phyloP scores from a whole-genome alignment of 106 monocot species.

The Allium cepa region DNA sequence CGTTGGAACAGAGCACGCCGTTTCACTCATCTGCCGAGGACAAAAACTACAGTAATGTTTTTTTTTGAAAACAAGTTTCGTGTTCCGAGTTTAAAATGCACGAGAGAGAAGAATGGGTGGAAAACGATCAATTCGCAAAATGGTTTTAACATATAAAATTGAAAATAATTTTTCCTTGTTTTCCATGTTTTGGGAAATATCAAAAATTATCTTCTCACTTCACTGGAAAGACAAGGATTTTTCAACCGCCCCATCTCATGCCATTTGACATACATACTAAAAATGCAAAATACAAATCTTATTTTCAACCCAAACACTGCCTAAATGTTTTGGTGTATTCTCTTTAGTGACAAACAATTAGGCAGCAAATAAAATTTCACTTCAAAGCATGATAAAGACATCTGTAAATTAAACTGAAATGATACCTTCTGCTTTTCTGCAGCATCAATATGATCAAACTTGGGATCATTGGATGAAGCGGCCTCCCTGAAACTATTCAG shows the following conservation, averaged over 20 bases:
- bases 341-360: too few relatives aligned
- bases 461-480: conserved; percentile 67
- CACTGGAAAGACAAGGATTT: neutral
- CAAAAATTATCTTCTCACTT: neutral
- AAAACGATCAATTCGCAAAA: neutral
- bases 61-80: too few relatives aligned
- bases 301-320: neutral
- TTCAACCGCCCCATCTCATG: neutral
- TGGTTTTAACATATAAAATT: neutral
- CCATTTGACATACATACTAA: neutral
- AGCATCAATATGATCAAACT: conserved; percentile 90
- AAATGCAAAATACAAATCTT: neutral
- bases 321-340: too few relatives aligned
- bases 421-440: conserved; percentile 89
- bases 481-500: conserved; percentile 78
- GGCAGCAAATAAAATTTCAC: neutral
- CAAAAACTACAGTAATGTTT: too few relatives aligned
- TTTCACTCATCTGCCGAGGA: too few relatives aligned
- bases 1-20: too few relatives aligned
- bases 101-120: neutral
- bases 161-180: neutral
- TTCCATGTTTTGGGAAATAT: too few relatives aligned
- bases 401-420: neutral
- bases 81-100: neutral
- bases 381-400: neutral